These are phyloP conservation scores for Remersonia thermophila DNA, from an alignment of 2,329 filamentous ascomycete genomes.

Conservation along the genomic window DNA sequence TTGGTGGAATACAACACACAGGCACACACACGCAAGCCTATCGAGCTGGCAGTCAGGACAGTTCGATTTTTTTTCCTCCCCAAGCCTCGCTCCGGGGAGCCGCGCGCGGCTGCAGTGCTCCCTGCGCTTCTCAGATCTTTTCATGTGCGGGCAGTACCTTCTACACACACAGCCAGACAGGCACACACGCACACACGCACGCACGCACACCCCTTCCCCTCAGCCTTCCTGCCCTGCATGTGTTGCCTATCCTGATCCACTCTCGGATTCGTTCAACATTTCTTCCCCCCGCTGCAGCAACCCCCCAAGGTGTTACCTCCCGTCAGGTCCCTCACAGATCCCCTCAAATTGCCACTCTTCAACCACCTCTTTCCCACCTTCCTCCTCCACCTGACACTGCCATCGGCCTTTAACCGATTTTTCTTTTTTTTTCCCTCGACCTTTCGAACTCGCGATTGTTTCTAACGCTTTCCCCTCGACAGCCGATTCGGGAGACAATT, in stretches of 20 bases:
- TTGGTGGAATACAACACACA: too few species aligned
- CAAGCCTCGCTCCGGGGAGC: constrained; percentile 3
- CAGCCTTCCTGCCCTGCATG: constrained; percentile 24
- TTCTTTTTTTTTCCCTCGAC: constrained; percentile 16
- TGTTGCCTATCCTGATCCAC: constrained; percentile 26
- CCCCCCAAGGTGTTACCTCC: not conserved
- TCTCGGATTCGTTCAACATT: constrained; percentile 31
- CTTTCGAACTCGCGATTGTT: constrained; percentile 10
- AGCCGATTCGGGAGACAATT: constrained; percentile 50
- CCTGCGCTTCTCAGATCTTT: constrained; percentile 4
- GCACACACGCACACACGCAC: not conserved
- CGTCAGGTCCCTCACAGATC: not conserved
- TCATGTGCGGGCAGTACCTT: too few species aligned
- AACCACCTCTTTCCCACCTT: constrained; percentile 14
- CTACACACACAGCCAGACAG: constrained; percentile 1
- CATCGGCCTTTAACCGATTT: constrained; percentile 17
- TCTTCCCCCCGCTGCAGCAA: constrained; percentile 5
- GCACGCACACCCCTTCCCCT: not conserved
- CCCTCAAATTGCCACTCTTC: constrained; percentile 19
- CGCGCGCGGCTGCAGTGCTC: not conserved
- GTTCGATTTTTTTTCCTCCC: too few species aligned
- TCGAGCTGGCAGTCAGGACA: too few species aligned
- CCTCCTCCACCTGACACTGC: constrained; percentile 12
- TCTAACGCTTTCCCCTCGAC: constrained; percentile 30
- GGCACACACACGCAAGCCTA: too few species aligned